Conservation (phyloP, 164 flowering plant genomes). For the Hamamelis virginiana region DNA sequence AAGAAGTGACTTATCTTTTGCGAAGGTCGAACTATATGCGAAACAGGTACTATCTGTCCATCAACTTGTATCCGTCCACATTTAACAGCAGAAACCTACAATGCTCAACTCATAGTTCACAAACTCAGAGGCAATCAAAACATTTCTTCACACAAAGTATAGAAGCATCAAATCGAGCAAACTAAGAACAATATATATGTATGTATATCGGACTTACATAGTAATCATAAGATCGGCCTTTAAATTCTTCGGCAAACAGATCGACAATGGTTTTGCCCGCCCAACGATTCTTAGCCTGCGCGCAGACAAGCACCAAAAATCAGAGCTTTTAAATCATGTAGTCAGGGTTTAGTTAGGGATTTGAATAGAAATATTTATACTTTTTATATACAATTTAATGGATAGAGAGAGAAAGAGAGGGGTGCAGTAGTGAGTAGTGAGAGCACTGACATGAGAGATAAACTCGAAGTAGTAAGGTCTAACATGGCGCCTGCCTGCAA, state of each 20-base stretch:
- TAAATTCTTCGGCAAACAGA: conserved; percentile 85
- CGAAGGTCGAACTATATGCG: conserved; percentile 63
- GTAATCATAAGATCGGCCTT: conserved; percentile 76
- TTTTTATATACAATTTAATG: too few species aligned
- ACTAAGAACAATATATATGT: too few species aligned
- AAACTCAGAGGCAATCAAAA: background rate
- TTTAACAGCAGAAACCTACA: conserved; percentile 76
- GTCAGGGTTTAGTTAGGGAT: too few species aligned
- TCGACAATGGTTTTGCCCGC: conserved; percentile 89
- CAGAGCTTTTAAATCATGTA: too few species aligned
- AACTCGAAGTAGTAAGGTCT: conserved; percentile 95
- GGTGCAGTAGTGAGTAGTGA: background rate
- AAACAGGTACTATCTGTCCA: conserved; percentile 69
- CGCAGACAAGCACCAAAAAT: too few species aligned
- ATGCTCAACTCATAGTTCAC: background rate
- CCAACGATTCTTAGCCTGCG: conserved; percentile 67
- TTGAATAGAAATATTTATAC: too few species aligned
- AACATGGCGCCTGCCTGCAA: conserved; percentile 81
- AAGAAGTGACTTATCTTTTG: conserved; percentile 91
- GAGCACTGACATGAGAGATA: conserved; percentile 65
- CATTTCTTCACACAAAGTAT: background rate
- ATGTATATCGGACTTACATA: conserved; percentile 45
- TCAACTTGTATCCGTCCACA: conserved; percentile 90
- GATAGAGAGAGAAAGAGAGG: background rate
- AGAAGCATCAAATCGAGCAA: background rate